Percentiles rank a stretch among this genome's conserved stretches.
These are phyloP conservation scores for Collybiopsis confluens DNA, from an alignment of 768 basidiomycete species.

Conservation along the genomic window DNA sequence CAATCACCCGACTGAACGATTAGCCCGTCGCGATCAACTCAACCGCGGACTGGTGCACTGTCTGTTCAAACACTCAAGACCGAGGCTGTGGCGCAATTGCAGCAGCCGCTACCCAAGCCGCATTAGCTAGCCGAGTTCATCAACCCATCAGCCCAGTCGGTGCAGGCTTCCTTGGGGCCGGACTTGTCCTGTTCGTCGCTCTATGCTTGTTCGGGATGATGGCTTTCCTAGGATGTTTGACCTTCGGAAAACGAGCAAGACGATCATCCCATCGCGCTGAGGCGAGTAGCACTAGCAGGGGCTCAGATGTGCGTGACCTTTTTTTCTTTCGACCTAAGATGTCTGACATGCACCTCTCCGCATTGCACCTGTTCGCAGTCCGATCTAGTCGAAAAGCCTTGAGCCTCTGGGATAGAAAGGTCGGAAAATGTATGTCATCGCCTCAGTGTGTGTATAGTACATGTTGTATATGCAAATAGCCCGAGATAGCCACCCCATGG, in stretches of 20 bases:
- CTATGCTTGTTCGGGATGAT: constrained; percentile 34
- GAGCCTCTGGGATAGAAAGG: too few relatives aligned
- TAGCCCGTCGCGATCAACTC: constrained; percentile 50
- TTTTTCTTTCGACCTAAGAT: neutral
- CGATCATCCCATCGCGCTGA: neutral
- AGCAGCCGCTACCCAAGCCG: constrained; percentile 25
- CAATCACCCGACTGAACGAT: too few relatives aligned
- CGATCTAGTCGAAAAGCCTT: neutral
- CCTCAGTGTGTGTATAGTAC: too few relatives aligned
- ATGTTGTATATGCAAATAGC: too few relatives aligned
- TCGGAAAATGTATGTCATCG: too few relatives aligned
- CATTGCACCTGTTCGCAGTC: neutral
- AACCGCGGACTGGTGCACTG: constrained; percentile 53
- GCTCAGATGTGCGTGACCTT: neutral
- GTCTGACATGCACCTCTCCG: neutral
- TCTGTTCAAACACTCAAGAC: constrained; percentile 52
- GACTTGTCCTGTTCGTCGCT: constrained; percentile 41
- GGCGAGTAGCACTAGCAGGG: neutral
- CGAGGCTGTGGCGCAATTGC: constrained; percentile 53
- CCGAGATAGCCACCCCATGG: too few relatives aligned
- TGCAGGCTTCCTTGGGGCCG: constrained; percentile 68
- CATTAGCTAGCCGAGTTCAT: constrained; percentile 16
- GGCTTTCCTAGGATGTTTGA: constrained; percentile 36
- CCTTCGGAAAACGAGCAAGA: constrained; percentile 16
- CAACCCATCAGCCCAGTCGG: constrained; percentile 47